These are phyloP conservation scores for Cytospora paraplurivora DNA, from an alignment of 2,329 filamentous ascomycete genomes.

Conservation along the genomic window DNA sequence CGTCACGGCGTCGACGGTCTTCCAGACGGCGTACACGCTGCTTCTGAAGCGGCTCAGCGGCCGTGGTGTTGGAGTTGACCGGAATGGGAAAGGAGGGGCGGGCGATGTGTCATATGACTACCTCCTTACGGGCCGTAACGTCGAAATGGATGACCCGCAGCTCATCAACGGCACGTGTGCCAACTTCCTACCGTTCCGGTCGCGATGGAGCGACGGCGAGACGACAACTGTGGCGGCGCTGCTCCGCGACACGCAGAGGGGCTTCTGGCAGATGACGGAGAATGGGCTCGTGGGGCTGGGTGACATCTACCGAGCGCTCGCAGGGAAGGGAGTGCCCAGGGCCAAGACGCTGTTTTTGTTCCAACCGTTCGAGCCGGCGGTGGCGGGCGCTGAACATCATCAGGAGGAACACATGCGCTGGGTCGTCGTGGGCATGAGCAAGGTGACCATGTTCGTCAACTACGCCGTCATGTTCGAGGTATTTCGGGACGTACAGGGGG, in stretches of 20 bases:
- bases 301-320: constrained; percentile 16
- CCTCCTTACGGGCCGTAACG: constrained; percentile 43
- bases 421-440: constrained; percentile 31
- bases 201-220: constrained; percentile 22
- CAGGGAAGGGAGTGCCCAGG: neutral
- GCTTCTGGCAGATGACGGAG: constrained; percentile 26
- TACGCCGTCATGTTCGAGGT: constrained; percentile 31
- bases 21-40: constrained; percentile 40
- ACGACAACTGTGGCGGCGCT: neutral
- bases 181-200: constrained; percentile 42
- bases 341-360: constrained; percentile 15
- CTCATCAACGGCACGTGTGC: constrained; percentile 41
- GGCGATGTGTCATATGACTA: constrained; percentile 39
- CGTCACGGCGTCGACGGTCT: constrained; percentile 39
- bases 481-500: constrained; percentile 22
- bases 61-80: neutral
- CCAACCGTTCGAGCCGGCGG: constrained; percentile 26
- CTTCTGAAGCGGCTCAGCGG: constrained; percentile 34
- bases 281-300: constrained; percentile 21
- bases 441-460: constrained; percentile 29
- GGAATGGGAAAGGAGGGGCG: neutral
- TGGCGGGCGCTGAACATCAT: neutral
- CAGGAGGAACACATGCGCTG: constrained; percentile 25
- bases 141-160: constrained; percentile 40
- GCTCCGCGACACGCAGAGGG: constrained; percentile 16